Evolutionary conservation across 208 protist genomes (phyloP).

Genomic region (Trypanosoma rangeli): DNA sequence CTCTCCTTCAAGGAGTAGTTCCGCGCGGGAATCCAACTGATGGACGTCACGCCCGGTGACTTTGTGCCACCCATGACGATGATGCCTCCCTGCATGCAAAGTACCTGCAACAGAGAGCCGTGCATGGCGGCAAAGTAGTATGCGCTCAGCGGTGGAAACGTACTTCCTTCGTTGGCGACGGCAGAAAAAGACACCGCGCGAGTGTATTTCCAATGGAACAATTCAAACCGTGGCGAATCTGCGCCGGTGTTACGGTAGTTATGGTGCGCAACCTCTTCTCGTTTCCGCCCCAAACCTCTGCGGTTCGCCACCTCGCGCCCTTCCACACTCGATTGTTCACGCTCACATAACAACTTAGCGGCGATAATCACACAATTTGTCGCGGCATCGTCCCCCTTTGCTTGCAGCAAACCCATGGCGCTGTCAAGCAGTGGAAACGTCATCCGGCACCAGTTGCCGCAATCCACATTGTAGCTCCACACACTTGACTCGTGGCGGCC

Average conservation of each 20-base stretch:
- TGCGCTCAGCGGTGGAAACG: not conserved
- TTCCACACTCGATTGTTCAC: constrained; percentile 6
- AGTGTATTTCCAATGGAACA: not conserved
- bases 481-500: constrained; percentile 44
- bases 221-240: not conserved
- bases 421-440: constrained; percentile 46
- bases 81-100: constrained; percentile 10
- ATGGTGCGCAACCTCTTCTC: not conserved
- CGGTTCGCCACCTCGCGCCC: not conserved
- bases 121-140: constrained; percentile 54
- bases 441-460: constrained; percentile 39
- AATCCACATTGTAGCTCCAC: constrained; percentile 46
- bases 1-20: constrained; percentile 37
- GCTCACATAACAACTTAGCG: constrained; percentile 25
- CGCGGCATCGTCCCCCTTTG: not conserved
- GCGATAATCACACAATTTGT: constrained; percentile 19
- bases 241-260: not conserved
- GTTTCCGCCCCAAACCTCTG: too few relatives aligned
- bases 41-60: constrained; percentile 44
- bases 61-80: constrained; percentile 48
- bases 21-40: constrained; percentile 43
- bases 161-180: not conserved
- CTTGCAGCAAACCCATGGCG: constrained; percentile 9
- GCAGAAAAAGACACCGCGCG: not conserved
- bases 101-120: constrained; percentile 48